Base-by-base conservation (phyloP, 1,284 basidiomycete species). In the Apiotrichum siamense region DNA sequence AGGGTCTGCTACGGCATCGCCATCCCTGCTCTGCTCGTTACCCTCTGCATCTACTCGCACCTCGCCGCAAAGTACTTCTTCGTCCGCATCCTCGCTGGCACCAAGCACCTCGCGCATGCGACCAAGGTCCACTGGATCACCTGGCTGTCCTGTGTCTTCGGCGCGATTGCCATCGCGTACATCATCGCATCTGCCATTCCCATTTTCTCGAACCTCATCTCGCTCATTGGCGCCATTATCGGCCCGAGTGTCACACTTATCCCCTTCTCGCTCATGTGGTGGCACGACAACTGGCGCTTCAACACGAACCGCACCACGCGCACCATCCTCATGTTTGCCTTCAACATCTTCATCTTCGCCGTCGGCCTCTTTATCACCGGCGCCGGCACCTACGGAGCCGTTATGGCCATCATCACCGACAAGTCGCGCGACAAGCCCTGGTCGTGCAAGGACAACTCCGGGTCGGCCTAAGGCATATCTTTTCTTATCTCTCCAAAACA, bases 1-100 rank as follows among this genome's bases (percentile, higher is more conserved):
- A 68, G 69, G 46, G 60, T 76, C 44, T 60, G 60, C 27, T 76
- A 74, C 56, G 74, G 71, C 12, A 54, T 76, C 24, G 68, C 73
- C 7, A 50, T 75, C 13, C 72, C 70, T 6, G 72, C 68, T n/a
- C 53, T 60, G 57, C 41, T 52, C 40, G 59, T 68, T 21, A 57
- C 50, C 43, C 47, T 50, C 44, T 58, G 41, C 55, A 53, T 51
- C 47, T 45, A 33, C 32, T 55, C 35, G 47, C 49, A 67, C 61
- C 54, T 68, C 48, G 62, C 64, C 12, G 62, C 64, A 35, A 69
- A 68, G 47, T 70, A 59, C 55, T 47, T 65, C 47, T 64, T 70
- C 27, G 57, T 70, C 2, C 58, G 64, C 27, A 25, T 64, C 12
- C 55, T 70, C 35, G 57, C 58, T 38, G 62, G 62, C 25, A 59